Conservation (phyloP, 2,329 filamentous ascomycete species). For the Verticillium klebahnii region DNA sequence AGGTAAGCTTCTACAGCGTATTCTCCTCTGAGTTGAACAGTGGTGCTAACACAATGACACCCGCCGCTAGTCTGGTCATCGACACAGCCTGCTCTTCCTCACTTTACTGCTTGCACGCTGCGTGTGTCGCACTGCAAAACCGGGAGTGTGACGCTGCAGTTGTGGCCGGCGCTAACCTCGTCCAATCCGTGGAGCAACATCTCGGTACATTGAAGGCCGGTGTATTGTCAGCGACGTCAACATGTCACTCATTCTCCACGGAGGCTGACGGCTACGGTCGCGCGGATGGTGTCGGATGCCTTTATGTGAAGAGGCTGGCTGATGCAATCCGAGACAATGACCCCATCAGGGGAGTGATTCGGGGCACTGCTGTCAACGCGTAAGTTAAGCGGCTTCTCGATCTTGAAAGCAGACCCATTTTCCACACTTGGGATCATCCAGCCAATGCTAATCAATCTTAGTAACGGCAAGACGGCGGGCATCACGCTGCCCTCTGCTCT, state of each 20-base stretch:
- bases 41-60: too few relatives aligned
- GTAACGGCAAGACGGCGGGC: slow-evolving; percentile 15
- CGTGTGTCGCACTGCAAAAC: slow-evolving; percentile 22
- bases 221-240: slow-evolving; percentile 13
- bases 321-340: slow-evolving; percentile 21
- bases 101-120: slow-evolving; percentile 26
- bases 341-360: slow-evolving; percentile 17
- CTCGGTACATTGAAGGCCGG: slow-evolving; percentile 7
- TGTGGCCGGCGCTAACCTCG: slow-evolving; percentile 29
- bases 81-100: slow-evolving; percentile 35
- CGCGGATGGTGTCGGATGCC: slow-evolving; percentile 23
- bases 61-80: slow-evolving; percentile 23
- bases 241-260: slow-evolving; percentile 27
- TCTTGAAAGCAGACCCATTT: too few relatives aligned
- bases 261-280: slow-evolving; percentile 28
- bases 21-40: too few relatives aligned
- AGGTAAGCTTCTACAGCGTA: too few relatives aligned
- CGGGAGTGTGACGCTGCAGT: slow-evolving; percentile 27
- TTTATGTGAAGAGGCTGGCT: slow-evolving; percentile 25
- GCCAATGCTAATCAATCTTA: neutral
- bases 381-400: too few relatives aligned
- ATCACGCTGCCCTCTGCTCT: neutral
- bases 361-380: slow-evolving; percentile 12
- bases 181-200: slow-evolving; percentile 16
- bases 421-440: too few relatives aligned